Base-by-base conservation (phyloP, 768 basidiomycete species). In the Russula earlei region DNA sequence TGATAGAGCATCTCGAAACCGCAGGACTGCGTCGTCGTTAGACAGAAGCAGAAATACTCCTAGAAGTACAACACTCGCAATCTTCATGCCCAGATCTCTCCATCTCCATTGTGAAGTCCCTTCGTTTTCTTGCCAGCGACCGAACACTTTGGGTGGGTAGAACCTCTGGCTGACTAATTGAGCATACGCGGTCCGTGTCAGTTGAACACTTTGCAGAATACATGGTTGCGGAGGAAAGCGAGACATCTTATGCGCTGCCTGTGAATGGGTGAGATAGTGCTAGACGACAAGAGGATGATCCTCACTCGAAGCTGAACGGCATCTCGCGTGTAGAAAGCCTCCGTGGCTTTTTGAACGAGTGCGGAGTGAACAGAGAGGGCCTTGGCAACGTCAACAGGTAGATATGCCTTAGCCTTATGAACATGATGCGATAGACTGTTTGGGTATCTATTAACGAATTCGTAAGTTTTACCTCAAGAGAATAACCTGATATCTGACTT, bases 1-100 rank as follows among this genome's bases (percentile, higher is more conserved):
- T 88, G 84, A 67, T 88, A 97, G 38, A 96, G 77, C 78, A 98
- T 99, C 72, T 99, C 96, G 59, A 97, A 97, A 1, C 96, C 96
- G 60, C 91, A 91, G 2, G 92, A 84, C 86, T 94, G 65, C 8
- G 43, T 48, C 22, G 27, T 45, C 4, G 27, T 25, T n/a, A 48
- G 12, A 8, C 22, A 38, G 19, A 46, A 42, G 46, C 20, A 15
- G 42, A 20, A 33, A n/a, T 24, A 46, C 14, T 33, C 41, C 25
- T 22, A 37, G 31, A 7, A 29, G 43, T 5, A 36, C 25, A 27
- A 12, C 12, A 49, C 80, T 47, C 58, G 89, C 92, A 50, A 98
- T 83, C 74, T 98, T 98, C 84, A 97, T 87, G 8, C 95, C 95
- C 27, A 90, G 68, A 69, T 92, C 89, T 55, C 80, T 76, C 84